phyloP scores from a whole-genome alignment of 192 early-diverging fungal species.

The Pilobolus umbonatus region DNA sequence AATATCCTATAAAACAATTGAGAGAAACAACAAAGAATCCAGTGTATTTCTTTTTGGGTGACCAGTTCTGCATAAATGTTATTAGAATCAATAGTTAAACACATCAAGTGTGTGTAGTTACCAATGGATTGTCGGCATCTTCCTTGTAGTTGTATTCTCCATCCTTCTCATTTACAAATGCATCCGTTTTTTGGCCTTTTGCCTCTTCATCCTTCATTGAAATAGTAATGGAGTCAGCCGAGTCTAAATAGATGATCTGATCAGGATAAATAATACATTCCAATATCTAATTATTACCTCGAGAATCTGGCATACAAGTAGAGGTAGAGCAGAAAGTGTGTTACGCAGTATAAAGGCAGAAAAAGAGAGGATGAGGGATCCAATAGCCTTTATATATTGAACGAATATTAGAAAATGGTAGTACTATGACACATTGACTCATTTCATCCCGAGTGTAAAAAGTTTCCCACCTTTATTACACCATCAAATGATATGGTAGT shows the following conservation, averaged over 20 bases:
- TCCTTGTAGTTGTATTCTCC: not conserved
- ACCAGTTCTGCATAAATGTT: slow-evolving; percentile 12
- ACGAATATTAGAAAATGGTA: too few relatives aligned
- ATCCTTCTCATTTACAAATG: not conserved
- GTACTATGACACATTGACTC: too few relatives aligned
- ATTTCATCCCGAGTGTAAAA: too few relatives aligned
- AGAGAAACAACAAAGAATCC: slow-evolving; percentile 6
- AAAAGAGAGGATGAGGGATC: too few relatives aligned
- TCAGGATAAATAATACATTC: not conserved
- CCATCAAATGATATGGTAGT: too few relatives aligned
- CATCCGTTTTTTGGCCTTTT: not conserved
- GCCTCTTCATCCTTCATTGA: not conserved
- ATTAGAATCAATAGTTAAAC: not conserved
- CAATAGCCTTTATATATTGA: too few relatives aligned
- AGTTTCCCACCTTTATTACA: too few relatives aligned
- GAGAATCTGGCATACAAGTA: not conserved
- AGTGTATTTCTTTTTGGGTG: slow-evolving; percentile 7
- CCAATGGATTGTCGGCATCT: slow-evolving; percentile 16
- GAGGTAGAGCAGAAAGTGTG: too few relatives aligned
- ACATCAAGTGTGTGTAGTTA: not conserved
- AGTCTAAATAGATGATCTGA: too few relatives aligned
- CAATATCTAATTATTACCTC: not conserved
- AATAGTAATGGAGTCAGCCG: too few relatives aligned
- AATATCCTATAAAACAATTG: slow-evolving; percentile 25
- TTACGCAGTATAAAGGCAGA: too few relatives aligned